Base-by-base conservation (phyloP, 2,329 filamentous ascomycete genomes). In the Cytospora schulzeri region DNA sequence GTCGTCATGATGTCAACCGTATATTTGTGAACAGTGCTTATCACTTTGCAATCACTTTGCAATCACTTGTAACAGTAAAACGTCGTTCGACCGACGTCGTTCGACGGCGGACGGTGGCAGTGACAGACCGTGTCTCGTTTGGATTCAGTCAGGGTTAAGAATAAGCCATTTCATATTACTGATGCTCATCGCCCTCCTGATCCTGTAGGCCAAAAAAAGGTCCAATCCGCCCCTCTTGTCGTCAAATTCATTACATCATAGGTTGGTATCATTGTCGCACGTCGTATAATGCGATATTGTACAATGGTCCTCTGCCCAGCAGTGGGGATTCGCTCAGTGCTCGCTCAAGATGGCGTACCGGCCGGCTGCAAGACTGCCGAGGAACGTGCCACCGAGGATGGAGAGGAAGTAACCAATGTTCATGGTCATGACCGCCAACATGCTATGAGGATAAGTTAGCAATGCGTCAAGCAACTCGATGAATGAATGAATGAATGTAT, bases 391-490 rank as follows among this genome's bases (percentile, higher is more conserved):
- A 5, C 81, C 89, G 14, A 96, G 82, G 9, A 92, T 81, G 0
- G 89, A 91, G 59, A 91, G 75, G 75, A 93, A 93, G 74, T 93
- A 93, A 24, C 91, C 91, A 26, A 93, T 83, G 71, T 93, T 93
- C 79, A 91, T 85, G 2, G 90, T 91, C 91, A 93, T 97, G 73
- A 96, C 90, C 17, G 91, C 91, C 78, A 97, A 79, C 93, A 97
- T 97, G 66, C 93, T 97, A 51, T 31, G 48, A 26, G 11, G n/a
- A 24, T 2, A 24, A 48, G 19, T 14, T 4, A 48, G n/a, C n/a
- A 24, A n/a, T n/a, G n/a, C n/a, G n/a, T n/a, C n/a, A n/a, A n/a
- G n/a, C n/a, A n/a, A n/a, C n/a, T n/a, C n/a, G n/a, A n/a, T n/a
- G n/a, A n/a, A n/a, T n/a, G n/a, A n/a, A n/a, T n/a, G n/a, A n/a